Evolutionary conservation across 371 early-diverging fungal genomes (phyloP).

Genomic region (Actinomucor elegans): DNA sequence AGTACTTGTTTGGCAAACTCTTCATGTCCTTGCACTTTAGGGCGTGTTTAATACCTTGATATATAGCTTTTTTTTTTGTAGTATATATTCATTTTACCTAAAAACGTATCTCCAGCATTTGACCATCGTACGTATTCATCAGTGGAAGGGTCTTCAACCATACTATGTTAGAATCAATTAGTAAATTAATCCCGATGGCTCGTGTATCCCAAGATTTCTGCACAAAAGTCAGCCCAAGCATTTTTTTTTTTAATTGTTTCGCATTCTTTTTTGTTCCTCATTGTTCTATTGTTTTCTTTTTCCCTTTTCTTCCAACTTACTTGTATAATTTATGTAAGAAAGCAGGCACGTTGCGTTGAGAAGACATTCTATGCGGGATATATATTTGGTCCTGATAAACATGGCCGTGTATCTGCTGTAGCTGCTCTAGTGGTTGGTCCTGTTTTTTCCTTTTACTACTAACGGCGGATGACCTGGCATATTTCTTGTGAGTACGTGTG

Average conservation of each 20-base stretch:
- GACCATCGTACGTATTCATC: conserved; percentile 77
- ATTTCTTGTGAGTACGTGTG: no score
- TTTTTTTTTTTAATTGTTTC: not conserved
- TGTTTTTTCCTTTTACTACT: not conserved
- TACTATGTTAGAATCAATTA: conserved; percentile 34
- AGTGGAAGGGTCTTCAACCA: conserved; percentile 66
- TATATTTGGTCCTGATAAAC: not conserved
- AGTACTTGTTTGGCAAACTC: conserved; percentile 80
- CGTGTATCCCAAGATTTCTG: no score
- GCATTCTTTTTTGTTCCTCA: not conserved
- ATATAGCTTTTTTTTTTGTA: not conserved
- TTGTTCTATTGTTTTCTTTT: conserved; percentile 4
- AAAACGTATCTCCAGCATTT: conserved; percentile 69
- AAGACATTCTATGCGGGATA: conserved; percentile 5
- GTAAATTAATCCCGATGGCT: no score
- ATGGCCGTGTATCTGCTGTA: not conserved
- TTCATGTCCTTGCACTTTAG: conserved; percentile 59
- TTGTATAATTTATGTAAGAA: conserved; percentile 86
- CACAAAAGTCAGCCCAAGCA: no score
- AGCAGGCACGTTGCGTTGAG: conserved; percentile 69
- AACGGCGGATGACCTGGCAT: not conserved
- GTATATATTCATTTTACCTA: conserved; percentile 34
- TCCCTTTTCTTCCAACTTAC: conserved; percentile 28
- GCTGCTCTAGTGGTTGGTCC: not conserved
- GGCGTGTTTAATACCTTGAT: not conserved